Evolutionary conservation across 2,329 filamentous ascomycete species (phyloP), one percentile per base, ranked within the genome.

Genomic region (Lasiodiplodia gonubiensis): DNA sequence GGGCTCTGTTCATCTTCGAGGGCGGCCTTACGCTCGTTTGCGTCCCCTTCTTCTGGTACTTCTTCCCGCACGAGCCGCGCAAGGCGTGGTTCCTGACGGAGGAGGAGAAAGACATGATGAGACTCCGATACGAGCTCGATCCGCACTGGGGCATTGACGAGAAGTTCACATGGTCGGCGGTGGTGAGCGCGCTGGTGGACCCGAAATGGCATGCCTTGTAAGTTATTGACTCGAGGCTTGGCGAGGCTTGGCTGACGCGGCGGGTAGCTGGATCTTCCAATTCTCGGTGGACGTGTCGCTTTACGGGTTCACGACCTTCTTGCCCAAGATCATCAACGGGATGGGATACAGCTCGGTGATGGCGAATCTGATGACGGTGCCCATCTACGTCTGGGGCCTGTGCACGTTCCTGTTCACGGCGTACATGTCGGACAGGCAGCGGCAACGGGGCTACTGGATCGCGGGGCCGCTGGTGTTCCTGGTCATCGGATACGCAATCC

Each of bases 291-390:
- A 79, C 77, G 69, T 78, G 75, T 30, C 80, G 6, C 78, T 83
- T 16, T 80, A 84, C 72, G 82, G 80, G 2, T 76, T 83, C 49
- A 79, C 80, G 1, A 73, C 83, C 7, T 83, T 82, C 72, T 69
- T 83, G 30, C 81, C 80, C 0, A 90, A 89, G 0, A 89, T 93
- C 68, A 90, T 92, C 60, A 81, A 84, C 68, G 90, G 89, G 7
- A 84, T 78, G 74, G 85, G 86, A 16, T 91, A 89, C 75, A 83
- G 79, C 68, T 81, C 83, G 18, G 86, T 89, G 61, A 78, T 82
- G 25, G 87, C 89, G 0, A 83, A 91, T 2, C 83, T 90, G 14
- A 80, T 91, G 64, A 90, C 88, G 0, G 86, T 61, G 46, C 65
- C 65, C 55, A 53, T 67, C 42, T 67, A 67, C 55, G 30, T 67